Conservation (phyloP, 768 basidiomycete species). For the Tubosaeta sp. region DNA sequence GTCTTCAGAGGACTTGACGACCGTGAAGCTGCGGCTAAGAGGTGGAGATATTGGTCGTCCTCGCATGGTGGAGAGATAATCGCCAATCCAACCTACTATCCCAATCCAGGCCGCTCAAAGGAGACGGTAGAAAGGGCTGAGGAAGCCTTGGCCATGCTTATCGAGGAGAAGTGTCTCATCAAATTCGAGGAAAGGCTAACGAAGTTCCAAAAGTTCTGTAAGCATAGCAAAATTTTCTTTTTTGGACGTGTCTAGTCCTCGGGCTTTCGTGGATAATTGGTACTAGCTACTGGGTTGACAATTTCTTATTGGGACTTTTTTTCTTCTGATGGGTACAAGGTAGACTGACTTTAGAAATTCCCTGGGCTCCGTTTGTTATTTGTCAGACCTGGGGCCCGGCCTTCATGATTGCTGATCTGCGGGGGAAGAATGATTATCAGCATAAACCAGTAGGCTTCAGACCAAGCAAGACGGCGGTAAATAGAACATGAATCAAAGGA, state of each 20-base stretch:
- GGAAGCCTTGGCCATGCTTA: constrained; percentile 12
- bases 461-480: too few species aligned
- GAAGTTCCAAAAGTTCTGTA: constrained; percentile 19
- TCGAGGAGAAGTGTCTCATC: constrained; percentile 17
- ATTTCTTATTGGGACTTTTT: not conserved
- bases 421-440: too few species aligned
- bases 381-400: too few species aligned
- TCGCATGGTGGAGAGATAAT: constrained; percentile 10
- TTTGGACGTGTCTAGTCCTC: constrained; percentile 8
- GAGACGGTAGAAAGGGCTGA: constrained; percentile 17
- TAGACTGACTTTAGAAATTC: not conserved
- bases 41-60: constrained; percentile 15
- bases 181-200: constrained; percentile 17
- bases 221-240: constrained; percentile 14
- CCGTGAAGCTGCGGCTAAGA: constrained; percentile 9
- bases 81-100: constrained; percentile 21
- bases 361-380: too few species aligned
- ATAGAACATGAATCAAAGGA: too few species aligned
- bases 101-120: constrained; percentile 5
- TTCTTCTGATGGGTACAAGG: not conserved
- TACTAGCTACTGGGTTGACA: too few species aligned
- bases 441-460: too few species aligned
- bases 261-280: not conserved
- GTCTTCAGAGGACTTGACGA: constrained; percentile 18
- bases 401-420: too few species aligned